Base-by-base conservation (phyloP, 2,329 filamentous ascomycete species). In the Colletotrichum eleusines region DNA sequence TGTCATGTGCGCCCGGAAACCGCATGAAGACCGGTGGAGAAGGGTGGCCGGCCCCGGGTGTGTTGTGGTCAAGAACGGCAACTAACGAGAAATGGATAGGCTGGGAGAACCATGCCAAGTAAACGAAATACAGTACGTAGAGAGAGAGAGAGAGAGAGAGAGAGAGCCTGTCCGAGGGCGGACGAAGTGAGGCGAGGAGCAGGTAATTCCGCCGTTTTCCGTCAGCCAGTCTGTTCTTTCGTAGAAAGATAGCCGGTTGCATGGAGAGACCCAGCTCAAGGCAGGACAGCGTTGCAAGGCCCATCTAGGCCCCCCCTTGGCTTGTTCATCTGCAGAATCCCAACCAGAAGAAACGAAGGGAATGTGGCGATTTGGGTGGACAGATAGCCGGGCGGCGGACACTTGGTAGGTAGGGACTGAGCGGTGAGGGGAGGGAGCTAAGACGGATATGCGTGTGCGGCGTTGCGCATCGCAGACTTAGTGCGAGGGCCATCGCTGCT, bases 391-490 rank as follows among this genome's bases (percentile, higher is more conserved):
- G 35, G 38, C n/a, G 3, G 48, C 48, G 31, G 61, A 63, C 48
- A 55, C 31, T 46, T 58, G 54, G 69, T 33, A 33, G 31, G 31
- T 33, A 33, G 31, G 31, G 3, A 60, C 66, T 55, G 48, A 70
- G 69, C 69, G 69, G 69, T 72, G 67, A 61, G 69, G n/a, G 23
- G 48, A 61, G 48, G 69, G 65, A 69, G 66, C 69, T 72, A 72
- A 69, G 65, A 66, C 66, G 66, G 69, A 69, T 60, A 69, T 72
- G 69, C 69, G 69, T 69, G 59, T 72, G 69, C 69, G 66, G 69
- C 69, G 69, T 65, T 72, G 69, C 59, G 69, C 66, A 69, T 72
- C 44, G 59, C 69, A 72, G 69, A 69, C 70, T 72, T 69, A 69
- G 69, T 72, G 60, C 69, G 69, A 69, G 69, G 65, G 59, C 69